A percentile compares a stretch with the other conserved stretches of the same genome.
Evolutionary conservation across 2,329 filamentous ascomycete genomes (phyloP).

Genomic region (Ampelomyces quisqualis): DNA sequence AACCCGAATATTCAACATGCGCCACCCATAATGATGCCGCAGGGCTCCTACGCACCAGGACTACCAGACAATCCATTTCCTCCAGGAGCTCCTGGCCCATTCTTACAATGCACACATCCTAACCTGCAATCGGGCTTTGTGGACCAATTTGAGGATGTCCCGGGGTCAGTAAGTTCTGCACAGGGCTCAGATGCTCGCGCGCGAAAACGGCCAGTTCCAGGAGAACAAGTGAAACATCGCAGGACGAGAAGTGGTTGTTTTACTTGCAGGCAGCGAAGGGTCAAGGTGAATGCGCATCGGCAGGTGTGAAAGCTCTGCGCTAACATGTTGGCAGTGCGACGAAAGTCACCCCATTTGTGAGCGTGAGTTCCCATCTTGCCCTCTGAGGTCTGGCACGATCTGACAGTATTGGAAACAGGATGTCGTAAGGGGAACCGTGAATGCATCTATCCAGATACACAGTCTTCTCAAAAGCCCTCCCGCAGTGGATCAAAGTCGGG

Average conservation of each 20-base stretch:
- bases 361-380: conserved; percentile 47
- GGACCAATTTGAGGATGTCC: conserved; percentile 41
- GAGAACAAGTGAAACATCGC: conserved; percentile 84
- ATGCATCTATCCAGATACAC: conserved; percentile 81
- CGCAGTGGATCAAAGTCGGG: conserved; percentile 48
- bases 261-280: conserved; percentile 83
- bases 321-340: conserved; percentile 67
- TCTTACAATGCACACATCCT: conserved; percentile 36
- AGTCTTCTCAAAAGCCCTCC: conserved; percentile 53
- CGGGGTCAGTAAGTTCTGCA: conserved; percentile 28
- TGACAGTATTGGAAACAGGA: conserved; percentile 51
- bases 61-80: conserved; percentile 37
- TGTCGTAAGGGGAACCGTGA: conserved; percentile 91
- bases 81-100: conserved; percentile 30
- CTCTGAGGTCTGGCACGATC: conserved; percentile 9
- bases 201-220: conserved; percentile 35
- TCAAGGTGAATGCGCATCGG: conserved; percentile 58
- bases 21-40: conserved; percentile 33
- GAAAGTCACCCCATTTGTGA: conserved; percentile 86
- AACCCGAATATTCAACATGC: conserved; percentile 27
- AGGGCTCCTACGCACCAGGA: conserved; percentile 30
- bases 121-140: conserved; percentile 36
- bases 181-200: conserved; percentile 32
- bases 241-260: conserved; percentile 92
- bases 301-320: background rate